These are phyloP conservation scores for Arthrocladium fulminans DNA, from an alignment of 2,329 filamentous ascomycete species.

Conservation along the genomic window DNA sequence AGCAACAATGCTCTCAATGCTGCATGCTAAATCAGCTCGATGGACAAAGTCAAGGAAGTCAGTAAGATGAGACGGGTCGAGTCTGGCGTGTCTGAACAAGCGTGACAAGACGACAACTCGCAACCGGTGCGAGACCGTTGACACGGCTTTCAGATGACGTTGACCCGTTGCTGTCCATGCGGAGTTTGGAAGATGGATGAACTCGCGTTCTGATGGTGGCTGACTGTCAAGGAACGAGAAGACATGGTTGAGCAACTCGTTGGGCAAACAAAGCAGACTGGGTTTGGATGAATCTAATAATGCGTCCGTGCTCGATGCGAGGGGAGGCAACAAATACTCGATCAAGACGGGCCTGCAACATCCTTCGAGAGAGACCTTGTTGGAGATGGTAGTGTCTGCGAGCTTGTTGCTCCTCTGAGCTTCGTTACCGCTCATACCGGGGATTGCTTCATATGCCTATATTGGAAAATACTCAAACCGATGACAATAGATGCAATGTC, in stretches of 20 bases:
- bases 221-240: slow-evolving; percentile 45
- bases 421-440: not conserved
- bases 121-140: slow-evolving; percentile 47
- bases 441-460: not conserved
- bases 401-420: not conserved
- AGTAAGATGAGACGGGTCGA: slow-evolving; percentile 29
- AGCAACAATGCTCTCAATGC: slow-evolving; percentile 41
- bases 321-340: not conserved
- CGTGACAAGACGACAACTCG: slow-evolving; percentile 43
- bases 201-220: slow-evolving; percentile 41
- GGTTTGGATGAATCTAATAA: not conserved
- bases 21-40: slow-evolving; percentile 25
- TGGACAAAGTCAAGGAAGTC: slow-evolving; percentile 34
- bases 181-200: slow-evolving; percentile 44
- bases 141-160: slow-evolving; percentile 47
- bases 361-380: not conserved
- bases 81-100: slow-evolving; percentile 49
- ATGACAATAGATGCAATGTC: too few species aligned
- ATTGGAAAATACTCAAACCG: too few species aligned
- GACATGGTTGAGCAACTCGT: slow-evolving; percentile 52
- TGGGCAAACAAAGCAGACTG: slow-evolving; percentile 40
- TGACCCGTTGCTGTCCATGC: slow-evolving; percentile 33
- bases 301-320: too few species aligned
- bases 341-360: not conserved
- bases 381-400: not conserved